phyloP scores from a whole-genome alignment of 352 stramenopile genomes.

The Globisporangium orthogonon region DNA sequence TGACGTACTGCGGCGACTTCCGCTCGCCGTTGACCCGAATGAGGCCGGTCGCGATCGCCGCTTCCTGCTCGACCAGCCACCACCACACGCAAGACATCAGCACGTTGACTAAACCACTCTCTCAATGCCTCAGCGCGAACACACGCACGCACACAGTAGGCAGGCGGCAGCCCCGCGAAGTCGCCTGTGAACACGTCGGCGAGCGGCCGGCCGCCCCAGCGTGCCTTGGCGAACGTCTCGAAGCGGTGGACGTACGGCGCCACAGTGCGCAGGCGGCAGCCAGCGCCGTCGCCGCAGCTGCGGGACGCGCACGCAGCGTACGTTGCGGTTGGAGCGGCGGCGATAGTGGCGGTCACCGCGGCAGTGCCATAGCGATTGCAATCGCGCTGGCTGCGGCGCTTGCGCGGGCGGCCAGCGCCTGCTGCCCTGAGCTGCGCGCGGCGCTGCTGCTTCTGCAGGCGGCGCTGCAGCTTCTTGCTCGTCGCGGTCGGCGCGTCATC shows the following conservation, averaged over 20 bases:
- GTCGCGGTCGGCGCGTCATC: not conserved
- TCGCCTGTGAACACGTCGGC: conserved; percentile 77
- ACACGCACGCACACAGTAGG: conserved; percentile 31
- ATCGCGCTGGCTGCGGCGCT: conserved; percentile 35
- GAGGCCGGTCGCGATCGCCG: conserved; percentile 76
- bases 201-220: conserved; percentile 83
- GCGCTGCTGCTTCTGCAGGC: conserved; percentile 31
- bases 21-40: conserved; percentile 81
- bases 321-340: not conserved
- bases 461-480: conserved; percentile 49
- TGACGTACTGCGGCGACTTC: conserved; percentile 39
- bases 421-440: conserved; percentile 30
- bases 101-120: not conserved
- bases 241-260: conserved; percentile 91
- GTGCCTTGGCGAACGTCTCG: conserved; percentile 84
- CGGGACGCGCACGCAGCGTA: conserved; percentile 21
- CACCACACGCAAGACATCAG: not conserved
- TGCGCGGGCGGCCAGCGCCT: conserved; percentile 20
- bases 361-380: conserved; percentile 7
- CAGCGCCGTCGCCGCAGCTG: conserved; percentile 14
- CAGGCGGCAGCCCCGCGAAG: conserved; percentile 36
- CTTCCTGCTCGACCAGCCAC: conserved; percentile 20
- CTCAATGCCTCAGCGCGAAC: not conserved
- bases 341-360: not conserved
- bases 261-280: conserved; percentile 34